Base-by-base conservation (phyloP, 2,329 filamentous ascomycete species). In the Whalleya microplaca region DNA sequence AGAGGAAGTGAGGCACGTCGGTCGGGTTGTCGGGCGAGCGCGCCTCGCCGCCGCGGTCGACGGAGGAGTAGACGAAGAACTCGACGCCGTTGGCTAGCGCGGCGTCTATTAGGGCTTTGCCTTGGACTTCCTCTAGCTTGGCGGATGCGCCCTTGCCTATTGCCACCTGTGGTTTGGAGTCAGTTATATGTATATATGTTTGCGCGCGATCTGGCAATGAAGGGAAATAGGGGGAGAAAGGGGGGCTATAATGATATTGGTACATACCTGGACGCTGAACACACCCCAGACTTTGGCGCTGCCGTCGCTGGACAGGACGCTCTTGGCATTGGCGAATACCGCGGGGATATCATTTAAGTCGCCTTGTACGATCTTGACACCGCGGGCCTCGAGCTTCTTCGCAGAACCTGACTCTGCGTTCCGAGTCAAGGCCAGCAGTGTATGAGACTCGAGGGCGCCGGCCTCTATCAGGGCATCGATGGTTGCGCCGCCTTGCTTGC, bases 351-450 rank as follows among this genome's bases (percentile, higher is more conserved):
- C 73, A 51, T 83, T 74, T 12, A 88, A 72, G 58, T 88, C 75
- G 7, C 86, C 85, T 63, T 85, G 73, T 2, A 89, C 76, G 1
- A 89, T 62, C 21, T 78, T 78, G 62, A 87, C 78, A 12, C 76
- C 75, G 7, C 77, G 73, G 9, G 72, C 55, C 2, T 71, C 64
- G 2, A 86, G 77, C 16, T 72, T 73, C 65, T 83, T 75, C 0
- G 85, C 82, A 1, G 76, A 76, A 0, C 71, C 47, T 0, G 83
- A 85, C n/a, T 71, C 67, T 0, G 78, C 64, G 64, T 87, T 78
- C 58, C 86, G 82, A 2, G 85, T 88, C 20, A 88, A 75, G 6
- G 85, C 86, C 16, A 86, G 76, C 50, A 88, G 82, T 12, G 79
- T 75, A 58, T 79, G 82, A 12, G 78, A 74, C 56, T 80, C 78